These are phyloP conservation scores for Knoxdaviesia capensis DNA, from an alignment of 2,329 filamentous ascomycete genomes.

Conservation along the genomic window DNA sequence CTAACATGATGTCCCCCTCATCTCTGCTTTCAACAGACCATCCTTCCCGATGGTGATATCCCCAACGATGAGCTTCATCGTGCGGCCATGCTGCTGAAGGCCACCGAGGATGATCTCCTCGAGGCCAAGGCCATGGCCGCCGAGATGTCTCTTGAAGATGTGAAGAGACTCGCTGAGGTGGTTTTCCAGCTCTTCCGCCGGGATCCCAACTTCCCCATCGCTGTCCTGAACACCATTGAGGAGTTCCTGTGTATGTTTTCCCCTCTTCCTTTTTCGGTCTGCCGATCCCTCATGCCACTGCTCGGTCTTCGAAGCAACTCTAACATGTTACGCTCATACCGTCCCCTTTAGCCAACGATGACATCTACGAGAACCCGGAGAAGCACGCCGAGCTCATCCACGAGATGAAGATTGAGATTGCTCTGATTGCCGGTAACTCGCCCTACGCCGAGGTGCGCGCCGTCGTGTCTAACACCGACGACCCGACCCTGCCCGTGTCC, in stretches of 20 bases:
- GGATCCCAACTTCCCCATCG: constrained; percentile 18
- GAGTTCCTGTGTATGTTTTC: constrained; percentile 13
- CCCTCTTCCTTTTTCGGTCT: background rate
- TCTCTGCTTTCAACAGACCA: no score
- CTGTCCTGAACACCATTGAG: constrained; percentile 15
- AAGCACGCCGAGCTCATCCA: constrained; percentile 13
- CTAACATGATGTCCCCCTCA: no score
- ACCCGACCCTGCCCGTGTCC: constrained; percentile 13
- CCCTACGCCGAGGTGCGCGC: constrained; percentile 16
- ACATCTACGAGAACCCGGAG: constrained; percentile 15
- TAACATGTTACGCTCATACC: background rate
- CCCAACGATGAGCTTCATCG: no score
- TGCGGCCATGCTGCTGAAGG: constrained; percentile 9
- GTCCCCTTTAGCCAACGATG: constrained; percentile 8
- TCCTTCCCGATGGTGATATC: no score
- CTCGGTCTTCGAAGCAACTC: background rate
- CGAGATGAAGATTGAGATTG: constrained; percentile 14
- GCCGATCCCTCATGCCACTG: background rate
- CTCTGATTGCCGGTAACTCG: constrained; percentile 11
- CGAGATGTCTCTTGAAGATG: constrained; percentile 14
- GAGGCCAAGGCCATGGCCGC: constrained; percentile 19
- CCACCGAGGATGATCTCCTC: constrained; percentile 22
- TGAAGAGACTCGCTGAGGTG: constrained; percentile 13
- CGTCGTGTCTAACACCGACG: constrained; percentile 17
- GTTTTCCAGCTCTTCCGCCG: constrained; percentile 14